phyloP scores from a whole-genome alignment of 225 moss, liverwort and hornwort species.

The Pseudoscleropodium purum region DNA sequence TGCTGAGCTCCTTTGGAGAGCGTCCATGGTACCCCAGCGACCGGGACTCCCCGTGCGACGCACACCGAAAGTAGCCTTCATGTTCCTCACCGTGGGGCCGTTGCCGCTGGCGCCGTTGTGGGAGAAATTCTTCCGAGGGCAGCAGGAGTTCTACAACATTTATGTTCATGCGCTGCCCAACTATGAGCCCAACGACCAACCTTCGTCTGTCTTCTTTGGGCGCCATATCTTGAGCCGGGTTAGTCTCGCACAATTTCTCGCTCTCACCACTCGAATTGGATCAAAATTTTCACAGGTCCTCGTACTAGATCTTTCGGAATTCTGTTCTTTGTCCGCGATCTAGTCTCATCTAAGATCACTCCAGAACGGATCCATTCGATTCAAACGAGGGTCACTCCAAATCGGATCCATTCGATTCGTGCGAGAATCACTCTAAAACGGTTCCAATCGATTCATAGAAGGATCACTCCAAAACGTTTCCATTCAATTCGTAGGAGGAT shows the following conservation, averaged over 20 bases:
- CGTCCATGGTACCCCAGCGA: slow-evolving; percentile 38
- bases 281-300: background rate
- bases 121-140: slow-evolving; percentile 70
- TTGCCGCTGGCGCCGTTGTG: slow-evolving; percentile 59
- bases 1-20: slow-evolving; percentile 40
- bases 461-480: background rate
- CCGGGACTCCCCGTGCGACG: slow-evolving; percentile 28
- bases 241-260: background rate
- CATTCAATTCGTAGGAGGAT: background rate
- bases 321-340: background rate
- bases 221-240: slow-evolving; percentile 62
- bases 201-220: slow-evolving; percentile 59
- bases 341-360: background rate
- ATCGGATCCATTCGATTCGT: background rate
- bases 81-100: slow-evolving; percentile 49
- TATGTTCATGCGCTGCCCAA: slow-evolving; percentile 61
- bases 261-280: background rate
- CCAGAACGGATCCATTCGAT: background rate
- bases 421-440: background rate
- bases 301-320: background rate
- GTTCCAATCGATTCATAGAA: background rate
- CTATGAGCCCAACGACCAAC: slow-evolving; percentile 9
- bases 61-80: slow-evolving; percentile 67
- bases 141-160: slow-evolving; percentile 40
- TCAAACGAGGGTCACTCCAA: no score